Base-by-base conservation (phyloP, 2,329 filamentous ascomycete genomes). In the Botrytis pseudocinerea region DNA sequence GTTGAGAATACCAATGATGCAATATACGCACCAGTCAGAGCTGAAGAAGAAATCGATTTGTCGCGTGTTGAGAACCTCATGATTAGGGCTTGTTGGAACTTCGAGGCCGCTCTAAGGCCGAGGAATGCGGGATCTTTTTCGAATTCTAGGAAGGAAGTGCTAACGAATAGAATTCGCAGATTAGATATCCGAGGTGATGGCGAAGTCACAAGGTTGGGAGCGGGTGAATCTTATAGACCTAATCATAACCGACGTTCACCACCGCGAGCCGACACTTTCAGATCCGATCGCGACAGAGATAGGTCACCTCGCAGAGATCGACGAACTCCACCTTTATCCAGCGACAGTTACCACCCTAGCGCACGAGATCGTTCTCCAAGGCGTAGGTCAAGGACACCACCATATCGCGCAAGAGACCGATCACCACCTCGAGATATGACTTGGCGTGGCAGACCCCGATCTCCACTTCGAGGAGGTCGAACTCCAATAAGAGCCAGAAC, bases 401-500 rank as follows among this genome's bases (percentile, higher is more conserved):
- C 76, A 70, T 76, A 74, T 61, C 76, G 79, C 57, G 40, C 62
- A 42, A 76, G 79, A 76, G 79, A 80, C 61, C 76, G 80, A n/a
- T 78, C 79, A 54, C 74, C 76, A 44, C 73, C 77, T 75, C 76
- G 78, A 65, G 54, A 69, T 70, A 72, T 72, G 70, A 72, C 44
- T 38, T 78, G 78, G 74, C 77, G 79, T 44, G 73, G 75, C 38
- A 78, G 79, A 76, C 73, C 78, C 54, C 76, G 79, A 72, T 78
- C 78, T 32, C 77, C 76, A 28, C 73, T 76, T 57, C 73, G 76
- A 57, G 65, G 65, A 64, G 71, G 75, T 40, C 81, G 84, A 73
- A 84, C 83, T 51, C 83, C 83, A 65, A 75, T 72, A 48, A 74
- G 76, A 76, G 75, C 78, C 74, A 76, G 81, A 81, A 75, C 75